Percentiles rank a stretch among this genome's conserved stretches.
phyloP scores from a whole-genome alignment of 2,329 filamentous ascomycete genomes.

The Fusarium devonianum region DNA sequence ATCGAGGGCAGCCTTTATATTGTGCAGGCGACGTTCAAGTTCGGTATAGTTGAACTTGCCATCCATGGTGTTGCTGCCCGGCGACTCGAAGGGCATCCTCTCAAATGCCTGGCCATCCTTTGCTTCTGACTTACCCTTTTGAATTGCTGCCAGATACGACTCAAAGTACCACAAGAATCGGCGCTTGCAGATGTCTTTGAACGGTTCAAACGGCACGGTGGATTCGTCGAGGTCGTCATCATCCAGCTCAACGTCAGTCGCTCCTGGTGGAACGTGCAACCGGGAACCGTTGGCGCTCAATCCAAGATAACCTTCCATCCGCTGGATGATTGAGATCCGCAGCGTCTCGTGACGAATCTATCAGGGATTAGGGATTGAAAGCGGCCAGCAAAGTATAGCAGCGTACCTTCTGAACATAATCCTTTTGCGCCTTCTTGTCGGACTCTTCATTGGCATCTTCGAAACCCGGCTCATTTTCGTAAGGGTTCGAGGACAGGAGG shows the following conservation, averaged over 20 bases:
- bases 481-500: slow-evolving; percentile 91
- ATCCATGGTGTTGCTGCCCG: slow-evolving; percentile 79
- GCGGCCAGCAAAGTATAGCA: not conserved
- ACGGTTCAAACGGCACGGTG: slow-evolving; percentile 76
- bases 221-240: slow-evolving; percentile 63
- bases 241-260: slow-evolving; percentile 52
- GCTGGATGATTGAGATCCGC: slow-evolving; percentile 83
- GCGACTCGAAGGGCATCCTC: slow-evolving; percentile 85
- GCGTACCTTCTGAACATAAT: slow-evolving; percentile 79
- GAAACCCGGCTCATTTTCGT: slow-evolving; percentile 95
- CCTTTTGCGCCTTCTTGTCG: slow-evolving; percentile 76
- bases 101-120: slow-evolving; percentile 70
- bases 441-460: slow-evolving; percentile 73
- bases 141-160: slow-evolving; percentile 77
- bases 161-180: slow-evolving; percentile 97
- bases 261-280: slow-evolving; percentile 27
- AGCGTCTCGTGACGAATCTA: slow-evolving; percentile 92
- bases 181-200: slow-evolving; percentile 88
- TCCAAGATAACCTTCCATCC: slow-evolving; percentile 79
- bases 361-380: slow-evolving; percentile 15
- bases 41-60: slow-evolving; percentile 83
- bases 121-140: slow-evolving; percentile 69
- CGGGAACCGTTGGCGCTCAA: slow-evolving; percentile 63
- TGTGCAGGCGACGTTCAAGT: slow-evolving; percentile 72
- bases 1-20: slow-evolving; percentile 74